Evolutionary conservation across 2,329 filamentous ascomycete species (phyloP), one percentile per base, ranked within the genome.

Genomic region (Phyllosticta capitalensis): DNA sequence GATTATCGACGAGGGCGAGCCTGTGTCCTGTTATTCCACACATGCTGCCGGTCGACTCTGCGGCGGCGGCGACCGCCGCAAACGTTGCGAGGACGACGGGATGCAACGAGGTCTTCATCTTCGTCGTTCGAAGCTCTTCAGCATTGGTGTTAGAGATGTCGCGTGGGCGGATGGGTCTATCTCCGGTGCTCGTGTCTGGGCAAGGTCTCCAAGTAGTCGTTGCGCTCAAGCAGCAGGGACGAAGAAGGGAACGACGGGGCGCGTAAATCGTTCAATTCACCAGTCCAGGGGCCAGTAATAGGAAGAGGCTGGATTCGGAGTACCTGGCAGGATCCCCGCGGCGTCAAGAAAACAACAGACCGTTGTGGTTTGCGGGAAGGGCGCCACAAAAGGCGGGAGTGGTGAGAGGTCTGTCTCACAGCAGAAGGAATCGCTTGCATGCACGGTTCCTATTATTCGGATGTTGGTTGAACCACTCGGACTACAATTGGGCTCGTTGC

Each of bases 1-100:
- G 56, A 20, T 58, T 33, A 20, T 33, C 56, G n/a, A 58, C 28
- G 21, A 58, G 33, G 26, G 50, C 56, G 30, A 51, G 49, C 53
- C 21, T 21, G 22, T 21, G 49, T 12, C 22, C 20, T 5, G 20
- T 52, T 4, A 52, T 52, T 45, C 38, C 38, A n/a, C 38, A 45
- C 38, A 45, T 45, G 14, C 38, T 45, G 38, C 38, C 38, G 17
- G 12, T 45, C n/a, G 14, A 45, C 14, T 45, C 14, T n/a, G 38
- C 38, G 14, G 38, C 38, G 3, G 14, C 14, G 38, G 38, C 38
- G 5, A 45, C 38, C 38, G 17, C 38, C 38, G 38, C 38, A 6
- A 45, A 26, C 24, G 24, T n/a, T n/a, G 38, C 14, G 38, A n/a
- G n/a, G 38, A 45, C 17, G 14, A 45, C 14, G 12, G n/a, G 7